These are phyloP conservation scores for Plasmodium sp. DNA, from an alignment of 169 alveolate genomes.

Conservation along the genomic window DNA sequence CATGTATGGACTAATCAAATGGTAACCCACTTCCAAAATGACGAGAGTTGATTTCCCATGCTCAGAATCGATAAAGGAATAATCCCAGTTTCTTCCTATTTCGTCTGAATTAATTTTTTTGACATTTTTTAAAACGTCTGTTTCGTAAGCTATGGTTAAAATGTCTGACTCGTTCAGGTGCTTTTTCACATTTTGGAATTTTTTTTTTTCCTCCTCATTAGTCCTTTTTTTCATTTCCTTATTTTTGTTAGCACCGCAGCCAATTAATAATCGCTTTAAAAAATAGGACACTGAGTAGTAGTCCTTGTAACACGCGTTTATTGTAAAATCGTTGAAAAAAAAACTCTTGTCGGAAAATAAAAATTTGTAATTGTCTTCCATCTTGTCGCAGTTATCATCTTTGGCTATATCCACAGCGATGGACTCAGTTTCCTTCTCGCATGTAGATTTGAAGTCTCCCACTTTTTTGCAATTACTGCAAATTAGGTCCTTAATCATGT, in stretches of 20 bases:
- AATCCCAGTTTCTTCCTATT: conserved; percentile 75
- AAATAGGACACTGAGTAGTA: conserved; percentile 37
- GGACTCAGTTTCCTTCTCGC: conserved; percentile 25
- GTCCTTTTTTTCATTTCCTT: not conserved
- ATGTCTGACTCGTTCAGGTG: conserved; percentile 58
- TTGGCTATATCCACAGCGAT: conserved; percentile 40
- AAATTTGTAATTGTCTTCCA: conserved; percentile 20
- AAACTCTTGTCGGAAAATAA: conserved; percentile 50
- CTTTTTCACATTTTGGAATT: conserved; percentile 19
- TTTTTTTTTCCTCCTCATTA: conserved; percentile 9
- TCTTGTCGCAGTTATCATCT: conserved; percentile 21
- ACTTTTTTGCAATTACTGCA: not conserved
- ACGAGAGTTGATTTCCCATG: conserved; percentile 69
- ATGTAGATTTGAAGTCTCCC: not conserved
- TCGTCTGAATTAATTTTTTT: conserved; percentile 68
- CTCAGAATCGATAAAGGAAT: conserved; percentile 72
- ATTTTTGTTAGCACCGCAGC: conserved; percentile 7
- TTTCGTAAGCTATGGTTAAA: conserved; percentile 57
- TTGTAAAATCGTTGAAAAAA: conserved; percentile 57
- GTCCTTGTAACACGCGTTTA: conserved; percentile 68
- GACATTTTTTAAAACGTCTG: conserved; percentile 58
- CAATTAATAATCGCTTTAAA: conserved; percentile 45
- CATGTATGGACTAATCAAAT: conserved; percentile 58
- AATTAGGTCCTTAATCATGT: conserved; percentile 19
- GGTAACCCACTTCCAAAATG: conserved; percentile 64